Base-by-base conservation (phyloP, 768 basidiomycete species). In the Lyophyllum semitale region DNA sequence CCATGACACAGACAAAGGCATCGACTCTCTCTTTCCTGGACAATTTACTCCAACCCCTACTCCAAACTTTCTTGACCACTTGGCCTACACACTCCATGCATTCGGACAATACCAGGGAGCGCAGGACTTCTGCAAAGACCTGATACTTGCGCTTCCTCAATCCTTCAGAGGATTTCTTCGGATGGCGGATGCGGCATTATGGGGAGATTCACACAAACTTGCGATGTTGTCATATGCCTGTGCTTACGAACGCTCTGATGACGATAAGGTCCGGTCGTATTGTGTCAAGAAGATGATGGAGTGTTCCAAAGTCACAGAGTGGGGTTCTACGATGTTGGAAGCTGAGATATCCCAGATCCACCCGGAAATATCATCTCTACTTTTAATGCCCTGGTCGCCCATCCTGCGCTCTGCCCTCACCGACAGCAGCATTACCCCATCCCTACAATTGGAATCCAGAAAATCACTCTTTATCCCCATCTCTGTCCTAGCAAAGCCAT, bases 181-280 rank as follows among this genome's bases (percentile, higher is more conserved):
- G 47, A 67, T 84, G 8, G 84, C 68, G 20, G 82, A 84, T 55
- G 70, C 76, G 9, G 71, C 79, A 4, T 59, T 76, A 13, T 60
- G 63, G 29, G 55, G 64, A 5, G 62, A 63, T 4, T 60, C 64
- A 17, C 62, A 65, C 56, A 85, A 85, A 61, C 70, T 82, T 12
- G 77, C 82, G 0, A 84, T 85, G 80, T 70, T 85, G 5, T 73
- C 81, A 0, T 84, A 76, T 59, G 82, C 77, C n/a, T 72, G 71
- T 41, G 77, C 78, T 4, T 77, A 76, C 54, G 69, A 76, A 9
- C 73, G 73, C 13, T 63, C 73, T 2, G 50, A 62, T 4, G 76
- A 80, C 35, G 56, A 62, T 6, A 78, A 75, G 55, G 53, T 75
- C 5, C 65, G 66, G 29, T 57, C 57, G 1, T 80, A 84, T 58